These are phyloP conservation scores for Sergeia podlipaevii DNA, from an alignment of 208 protist genomes.

Conservation along the genomic window DNA sequence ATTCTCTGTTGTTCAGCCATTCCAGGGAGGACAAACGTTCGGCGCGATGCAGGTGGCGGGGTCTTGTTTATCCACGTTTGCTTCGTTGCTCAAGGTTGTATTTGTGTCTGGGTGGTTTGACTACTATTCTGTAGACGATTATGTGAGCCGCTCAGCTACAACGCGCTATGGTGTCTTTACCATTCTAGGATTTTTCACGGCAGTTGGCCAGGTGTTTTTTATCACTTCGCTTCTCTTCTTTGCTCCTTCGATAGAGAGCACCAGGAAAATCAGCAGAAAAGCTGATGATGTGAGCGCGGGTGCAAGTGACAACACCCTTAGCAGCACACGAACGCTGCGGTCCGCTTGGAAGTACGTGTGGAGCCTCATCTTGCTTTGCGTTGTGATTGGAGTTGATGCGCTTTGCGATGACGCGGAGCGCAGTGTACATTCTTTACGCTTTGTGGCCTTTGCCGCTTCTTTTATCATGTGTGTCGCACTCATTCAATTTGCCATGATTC, in stretches of 20 bases:
- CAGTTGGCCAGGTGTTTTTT: conserved; percentile 35
- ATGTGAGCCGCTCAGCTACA: neutral
- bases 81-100: conserved; percentile 31
- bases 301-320: too few species aligned
- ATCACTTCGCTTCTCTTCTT: conserved; percentile 68
- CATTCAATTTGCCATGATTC: too few species aligned
- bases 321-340: too few species aligned
- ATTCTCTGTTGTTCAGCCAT: conserved; percentile 69
- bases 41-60: conserved; percentile 59
- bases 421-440: too few species aligned
- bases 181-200: conserved; percentile 42
- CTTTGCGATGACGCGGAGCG: too few species aligned
- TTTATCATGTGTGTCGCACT: too few species aligned
- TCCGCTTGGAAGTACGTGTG: too few species aligned
- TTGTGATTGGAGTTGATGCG: too few species aligned
- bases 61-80: conserved; percentile 27
- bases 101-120: conserved; percentile 13
- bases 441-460: too few species aligned
- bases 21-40: conserved; percentile 60
- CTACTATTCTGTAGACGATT: conserved; percentile 9
- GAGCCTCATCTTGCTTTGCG: too few species aligned
- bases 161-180: conserved; percentile 53
- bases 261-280: too few species aligned
- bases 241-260: conserved; percentile 8
- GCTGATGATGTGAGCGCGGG: neutral